These are phyloP conservation scores for Penicillium chermesinum DNA, from an alignment of 495 filamentous ascomycete genomes.

Conservation along the genomic window DNA sequence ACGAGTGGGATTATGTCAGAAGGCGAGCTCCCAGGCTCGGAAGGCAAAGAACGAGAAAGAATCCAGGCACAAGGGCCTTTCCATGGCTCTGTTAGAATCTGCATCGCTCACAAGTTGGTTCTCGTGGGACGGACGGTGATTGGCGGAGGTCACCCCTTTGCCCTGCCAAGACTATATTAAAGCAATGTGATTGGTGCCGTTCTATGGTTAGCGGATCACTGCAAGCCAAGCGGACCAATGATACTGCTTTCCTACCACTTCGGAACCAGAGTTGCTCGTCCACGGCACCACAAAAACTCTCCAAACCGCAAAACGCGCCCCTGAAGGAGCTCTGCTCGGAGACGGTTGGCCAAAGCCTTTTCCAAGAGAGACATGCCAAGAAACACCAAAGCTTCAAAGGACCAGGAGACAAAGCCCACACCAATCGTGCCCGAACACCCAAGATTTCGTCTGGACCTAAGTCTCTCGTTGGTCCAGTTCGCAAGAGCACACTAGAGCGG, in stretches of 20 bases:
- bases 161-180: background rate
- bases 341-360: background rate
- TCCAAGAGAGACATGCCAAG: too few species aligned
- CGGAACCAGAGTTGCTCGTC: background rate
- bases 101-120: background rate
- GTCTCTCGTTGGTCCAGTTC: background rate
- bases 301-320: background rate
- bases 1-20: too few species aligned
- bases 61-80: background rate
- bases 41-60: background rate
- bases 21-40: too few species aligned
- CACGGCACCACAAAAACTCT: background rate
- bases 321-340: background rate
- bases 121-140: background rate
- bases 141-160: too few species aligned
- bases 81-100: background rate
- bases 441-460: background rate
- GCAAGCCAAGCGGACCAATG: background rate
- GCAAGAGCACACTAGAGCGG: background rate
- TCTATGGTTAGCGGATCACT: background rate
- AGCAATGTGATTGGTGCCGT: background rate
- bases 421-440: too few species aligned
- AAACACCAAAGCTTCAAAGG: too few species aligned
- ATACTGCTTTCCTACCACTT: background rate
- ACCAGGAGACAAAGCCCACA: too few species aligned